Percentiles rank a stretch among this genome's conserved stretches.
phyloP scores from a whole-genome alignment of 2,329 filamentous ascomycete genomes.

The Erysiphe neolycopersici region DNA sequence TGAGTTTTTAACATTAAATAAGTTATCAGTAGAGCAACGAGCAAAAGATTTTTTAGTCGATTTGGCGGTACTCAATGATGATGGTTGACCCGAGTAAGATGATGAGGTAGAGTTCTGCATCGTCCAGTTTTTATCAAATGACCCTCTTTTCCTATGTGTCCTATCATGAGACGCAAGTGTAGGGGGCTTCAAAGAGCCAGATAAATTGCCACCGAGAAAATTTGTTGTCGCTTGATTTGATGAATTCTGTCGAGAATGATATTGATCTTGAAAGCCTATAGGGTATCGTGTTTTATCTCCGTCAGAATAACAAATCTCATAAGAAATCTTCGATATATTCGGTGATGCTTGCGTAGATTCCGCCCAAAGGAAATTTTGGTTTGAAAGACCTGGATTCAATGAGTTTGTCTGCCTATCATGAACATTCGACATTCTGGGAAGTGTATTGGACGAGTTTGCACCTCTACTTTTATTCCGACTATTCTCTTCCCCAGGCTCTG shows the following conservation, averaged over 20 bases:
- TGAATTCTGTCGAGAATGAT: conserved; percentile 68
- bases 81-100: conserved; percentile 8
- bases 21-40: conserved; percentile 12
- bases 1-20: conserved; percentile 8
- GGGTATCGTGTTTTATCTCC: conserved; percentile 37
- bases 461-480: conserved; percentile 19
- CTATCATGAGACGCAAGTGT: background rate
- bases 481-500: conserved; percentile 28
- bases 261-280: conserved; percentile 55
- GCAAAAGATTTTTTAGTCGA: conserved; percentile 4
- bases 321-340: conserved; percentile 13
- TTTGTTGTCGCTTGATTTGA: conserved; percentile 1
- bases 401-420: conserved; percentile 9
- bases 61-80: conserved; percentile 7
- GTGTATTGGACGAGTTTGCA: conserved; percentile 7
- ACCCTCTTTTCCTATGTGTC: conserved; percentile 35
- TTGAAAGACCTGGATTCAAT: conserved; percentile 9
- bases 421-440: conserved; percentile 11
- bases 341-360: conserved; percentile 19
- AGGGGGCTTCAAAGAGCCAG: background rate
- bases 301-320: conserved; percentile 15
- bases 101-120: conserved; percentile 20
- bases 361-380: conserved; percentile 9
- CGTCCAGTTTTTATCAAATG: conserved; percentile 45
- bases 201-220: background rate